Base-by-base conservation (phyloP, 2,329 filamentous ascomycete genomes). In the Phoma sp. region DNA sequence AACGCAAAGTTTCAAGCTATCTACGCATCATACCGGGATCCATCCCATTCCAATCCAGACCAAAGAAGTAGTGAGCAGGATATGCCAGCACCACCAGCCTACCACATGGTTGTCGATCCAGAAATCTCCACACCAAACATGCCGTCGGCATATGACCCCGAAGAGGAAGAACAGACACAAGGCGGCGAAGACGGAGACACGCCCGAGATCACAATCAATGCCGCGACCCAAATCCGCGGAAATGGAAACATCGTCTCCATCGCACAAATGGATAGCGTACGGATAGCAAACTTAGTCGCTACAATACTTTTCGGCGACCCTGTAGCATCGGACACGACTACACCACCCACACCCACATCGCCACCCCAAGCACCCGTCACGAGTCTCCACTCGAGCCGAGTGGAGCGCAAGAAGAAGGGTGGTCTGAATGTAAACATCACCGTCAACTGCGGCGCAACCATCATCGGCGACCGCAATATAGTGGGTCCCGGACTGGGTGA, bases 131-230 rank as follows among this genome's bases (percentile, higher is more conserved):
- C 63, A 39, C 55, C 64, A 25, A 64, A 61, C 19, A 55, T 65
- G 43, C 45, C 54, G n/a, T 64, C 52, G 17, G 61, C 66, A 1
- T 70, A 68, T 32, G 59, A 60, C 27, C 24, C 54, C 9, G 51
- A 63, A 39, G 55, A 63, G 21, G 64, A 66, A n/a, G 60, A 57
- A 4, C 33, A 43, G 10, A 51, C 61, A 21, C 57, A 62, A 19
- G 57, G 64, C 27, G 51, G 60, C 19, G 60, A 67, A 21, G 56
- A 60, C 7, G 62, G 66, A 15, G 62, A 68, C 3, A 59, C 45
- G 9, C 69, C 68, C n/a, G 71, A 74, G 50, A 59, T 74, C 33
- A 74, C 65, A 19, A 64, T 74, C 51, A 74, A 74, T 53, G 69
- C 72, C 7, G 62, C 66, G 0, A 74, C 71, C 8, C 70, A 74